These are phyloP conservation scores for Eimeria maxima DNA, from an alignment of 169 alveolate genomes.

Conservation along the genomic window DNA sequence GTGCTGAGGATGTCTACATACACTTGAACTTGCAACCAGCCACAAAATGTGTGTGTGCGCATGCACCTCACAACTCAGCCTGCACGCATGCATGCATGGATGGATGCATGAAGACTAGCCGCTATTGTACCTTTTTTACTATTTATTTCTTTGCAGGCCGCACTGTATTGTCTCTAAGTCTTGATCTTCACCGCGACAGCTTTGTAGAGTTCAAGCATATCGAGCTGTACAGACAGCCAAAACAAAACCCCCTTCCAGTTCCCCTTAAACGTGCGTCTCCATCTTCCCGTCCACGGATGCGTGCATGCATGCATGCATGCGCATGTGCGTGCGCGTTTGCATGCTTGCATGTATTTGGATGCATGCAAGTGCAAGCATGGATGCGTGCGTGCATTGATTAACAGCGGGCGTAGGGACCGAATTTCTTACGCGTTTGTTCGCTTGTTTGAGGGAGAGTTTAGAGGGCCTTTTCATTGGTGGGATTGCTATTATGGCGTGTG, in stretches of 20 bases:
- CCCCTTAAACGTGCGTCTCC: conserved; percentile 10
- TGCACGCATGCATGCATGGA: too few species aligned
- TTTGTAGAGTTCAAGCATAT: conserved; percentile 68
- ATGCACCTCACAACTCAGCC: too few species aligned
- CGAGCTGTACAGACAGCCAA: conserved; percentile 53
- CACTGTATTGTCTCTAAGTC: conserved; percentile 68
- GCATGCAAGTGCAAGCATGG: too few species aligned
- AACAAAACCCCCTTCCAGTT: conserved; percentile 22
- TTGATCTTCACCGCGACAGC: conserved; percentile 77
- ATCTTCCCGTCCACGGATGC: too few species aligned
- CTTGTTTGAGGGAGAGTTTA: background rate
- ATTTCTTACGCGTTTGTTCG: background rate
- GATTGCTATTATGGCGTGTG: background rate
- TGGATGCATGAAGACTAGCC: too few species aligned
- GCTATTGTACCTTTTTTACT: too few species aligned
- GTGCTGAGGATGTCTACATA: too few species aligned
- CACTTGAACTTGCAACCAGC: too few species aligned
- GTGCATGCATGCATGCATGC: too few species aligned
- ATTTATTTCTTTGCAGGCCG: background rate
- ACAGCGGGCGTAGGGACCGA: too few species aligned
- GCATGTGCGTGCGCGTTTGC: too few species aligned
- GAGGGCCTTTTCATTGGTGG: background rate
- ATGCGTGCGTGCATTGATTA: background rate
- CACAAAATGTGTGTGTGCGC: too few species aligned
- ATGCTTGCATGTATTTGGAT: conserved; percentile 13